Conservation (phyloP, 495 filamentous ascomycete genomes). For the Choiromyces venosus region DNA sequence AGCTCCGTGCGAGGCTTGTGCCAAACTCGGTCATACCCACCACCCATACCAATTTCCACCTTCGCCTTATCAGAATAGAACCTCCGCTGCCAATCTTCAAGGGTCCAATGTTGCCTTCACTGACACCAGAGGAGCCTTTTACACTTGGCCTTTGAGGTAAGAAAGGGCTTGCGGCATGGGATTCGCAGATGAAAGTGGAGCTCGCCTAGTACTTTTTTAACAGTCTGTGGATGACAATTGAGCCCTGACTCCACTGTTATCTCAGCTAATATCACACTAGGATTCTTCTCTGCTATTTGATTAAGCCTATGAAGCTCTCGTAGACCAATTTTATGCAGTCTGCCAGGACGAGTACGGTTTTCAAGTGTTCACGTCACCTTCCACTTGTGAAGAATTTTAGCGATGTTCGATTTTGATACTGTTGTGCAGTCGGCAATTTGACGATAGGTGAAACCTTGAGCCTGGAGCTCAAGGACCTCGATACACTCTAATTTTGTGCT, state of each 20-base stretch:
- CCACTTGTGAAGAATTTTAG: neutral
- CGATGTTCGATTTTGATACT: slow-evolving; percentile 4
- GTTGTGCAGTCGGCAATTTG: neutral
- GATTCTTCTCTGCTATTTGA: slow-evolving; percentile 3
- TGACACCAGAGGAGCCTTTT: neutral
- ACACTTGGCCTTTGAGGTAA: neutral
- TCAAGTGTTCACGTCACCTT: neutral
- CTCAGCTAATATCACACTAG: neutral
- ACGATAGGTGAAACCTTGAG: neutral
- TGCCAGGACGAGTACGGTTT: neutral
- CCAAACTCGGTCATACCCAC: neutral
- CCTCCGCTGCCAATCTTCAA: neutral
- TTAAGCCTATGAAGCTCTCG: neutral
- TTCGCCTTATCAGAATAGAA: slow-evolving; percentile 7
- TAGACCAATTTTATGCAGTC: neutral
- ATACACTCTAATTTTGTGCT: neutral
- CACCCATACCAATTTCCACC: too few relatives aligned
- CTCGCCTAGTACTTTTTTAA: neutral
- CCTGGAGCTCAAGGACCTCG: neutral
- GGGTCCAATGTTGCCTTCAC: neutral
- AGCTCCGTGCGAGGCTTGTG: neutral
- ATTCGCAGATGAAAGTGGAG: slow-evolving; percentile 5
- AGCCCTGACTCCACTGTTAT: neutral
- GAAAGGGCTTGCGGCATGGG: neutral
- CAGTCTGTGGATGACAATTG: neutral